Evolutionary conservation across 2,329 filamentous ascomycete species (phyloP).

Genomic region (Verruconis gallopava): DNA sequence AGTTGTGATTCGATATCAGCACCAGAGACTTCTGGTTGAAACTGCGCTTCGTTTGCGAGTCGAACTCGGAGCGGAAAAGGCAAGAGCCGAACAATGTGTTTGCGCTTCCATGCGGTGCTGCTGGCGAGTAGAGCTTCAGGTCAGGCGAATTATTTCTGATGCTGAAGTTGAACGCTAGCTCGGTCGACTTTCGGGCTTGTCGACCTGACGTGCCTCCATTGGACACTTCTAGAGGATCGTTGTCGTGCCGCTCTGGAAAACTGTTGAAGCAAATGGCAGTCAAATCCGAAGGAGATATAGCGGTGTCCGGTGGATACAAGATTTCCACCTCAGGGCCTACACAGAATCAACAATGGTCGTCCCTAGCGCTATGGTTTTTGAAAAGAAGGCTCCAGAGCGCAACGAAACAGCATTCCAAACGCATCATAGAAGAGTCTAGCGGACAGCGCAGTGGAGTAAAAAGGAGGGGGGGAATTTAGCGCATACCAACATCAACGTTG

Average conservation of each 20-base stretch:
- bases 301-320: conserved; percentile 26
- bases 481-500: conserved; percentile 28
- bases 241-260: conserved; percentile 30
- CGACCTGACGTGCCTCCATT: conserved; percentile 6
- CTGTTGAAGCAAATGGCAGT: conserved; percentile 32
- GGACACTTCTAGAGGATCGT: conserved; percentile 17
- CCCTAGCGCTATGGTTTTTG: neutral
- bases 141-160: conserved; percentile 39
- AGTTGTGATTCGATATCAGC: conserved; percentile 28
- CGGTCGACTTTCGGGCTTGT: conserved; percentile 16
- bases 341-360: conserved; percentile 16
- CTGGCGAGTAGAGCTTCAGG: conserved; percentile 34
- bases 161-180: conserved; percentile 28
- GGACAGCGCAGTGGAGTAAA: no score
- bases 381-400: no score
- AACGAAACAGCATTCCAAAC: no score
- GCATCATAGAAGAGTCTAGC: no score
- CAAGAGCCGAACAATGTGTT: conserved; percentile 24
- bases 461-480: no score
- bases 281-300: conserved; percentile 25
- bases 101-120: conserved; percentile 26
- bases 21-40: conserved; percentile 30
- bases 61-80: conserved; percentile 29
- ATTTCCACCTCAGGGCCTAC: conserved; percentile 28
- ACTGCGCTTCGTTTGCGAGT: conserved; percentile 27